Base-by-base conservation (phyloP, 148 eudicot genomes). In the Mesembryanthemum crystallinum region DNA sequence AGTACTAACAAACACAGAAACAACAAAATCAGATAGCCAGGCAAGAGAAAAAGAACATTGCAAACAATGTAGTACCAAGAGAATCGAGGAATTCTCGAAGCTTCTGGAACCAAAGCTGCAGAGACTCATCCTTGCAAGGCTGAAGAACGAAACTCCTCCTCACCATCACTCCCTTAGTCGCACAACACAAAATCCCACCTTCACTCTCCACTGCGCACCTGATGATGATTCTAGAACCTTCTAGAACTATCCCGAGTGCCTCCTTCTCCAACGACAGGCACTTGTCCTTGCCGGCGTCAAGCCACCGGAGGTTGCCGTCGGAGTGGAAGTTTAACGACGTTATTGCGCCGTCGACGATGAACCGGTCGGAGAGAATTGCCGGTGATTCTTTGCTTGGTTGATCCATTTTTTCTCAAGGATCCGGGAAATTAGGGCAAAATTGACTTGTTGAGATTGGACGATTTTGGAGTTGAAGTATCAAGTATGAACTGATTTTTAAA, bases 261-360 rank as follows among this genome's bases (percentile, higher is more conserved):
- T 92, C 89, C 78, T 89, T 94, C 69, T 90, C 89, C 47, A 88
- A 54, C 21, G 39, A 64, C 73, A 94, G 33, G 25, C 85, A 72
- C 18, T 82, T 81, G 2, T 58, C 84, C 8, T n/a, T 55, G 6
- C 81, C 85, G 76, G 76, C 82, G 61, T 75, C 85, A 11, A 67
- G 28, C 98, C 98, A 94, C 29, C 82, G 82, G 65, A 94, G 81
- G 11, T 71, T 69, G 0, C 94, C 98, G 66, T 75, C 87, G 81
- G 87, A 54, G 35, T 84, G 79, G 11, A 94, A 80, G 6, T 72
- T 74, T 42, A 80, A 77, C 32, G 85, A 23, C 30, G 86, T 79
- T 13, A 67, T 74, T 25, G 18, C n/a, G 47, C 92, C 93, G 82
- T 81, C 78, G 73, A 85, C 55, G 18, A 66, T 64, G 12, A 90